A percentile compares a stretch with the other conserved stretches of the same genome.
These are phyloP conservation scores for Butyriboletus appendiculatus DNA, from an alignment of 1,284 basidiomycete genomes.

Conservation along the genomic window DNA sequence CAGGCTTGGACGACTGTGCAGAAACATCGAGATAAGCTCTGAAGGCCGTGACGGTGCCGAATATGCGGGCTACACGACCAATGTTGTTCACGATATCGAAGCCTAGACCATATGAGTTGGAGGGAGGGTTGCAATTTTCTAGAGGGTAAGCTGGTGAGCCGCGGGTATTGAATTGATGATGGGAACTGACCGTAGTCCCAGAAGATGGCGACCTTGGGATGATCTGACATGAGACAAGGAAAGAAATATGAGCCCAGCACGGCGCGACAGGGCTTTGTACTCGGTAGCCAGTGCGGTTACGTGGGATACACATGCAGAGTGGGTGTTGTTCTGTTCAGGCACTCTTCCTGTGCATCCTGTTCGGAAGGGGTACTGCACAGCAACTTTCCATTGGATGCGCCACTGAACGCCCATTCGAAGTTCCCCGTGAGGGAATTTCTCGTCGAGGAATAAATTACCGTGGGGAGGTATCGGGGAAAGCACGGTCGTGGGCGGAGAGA, in stretches of 20 bases:
- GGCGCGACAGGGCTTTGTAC: slow-evolving; percentile 23
- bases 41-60: slow-evolving; percentile 47
- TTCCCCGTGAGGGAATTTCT: slow-evolving; percentile 9
- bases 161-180: not conserved
- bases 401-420: slow-evolving; percentile 20
- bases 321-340: slow-evolving; percentile 15
- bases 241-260: slow-evolving; percentile 11
- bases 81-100: slow-evolving; percentile 47
- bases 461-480: slow-evolving; percentile 1
- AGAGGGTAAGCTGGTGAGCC: slow-evolving; percentile 3
- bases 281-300: slow-evolving; percentile 1
- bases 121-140: slow-evolving; percentile 59
- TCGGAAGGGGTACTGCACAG: slow-evolving; percentile 16
- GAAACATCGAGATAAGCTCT: slow-evolving; percentile 55
- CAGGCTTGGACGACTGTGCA: slow-evolving; percentile 31
- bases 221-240: slow-evolving; percentile 32
- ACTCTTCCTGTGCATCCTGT: slow-evolving; percentile 3
- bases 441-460: not conserved
- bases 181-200: slow-evolving; percentile 59
- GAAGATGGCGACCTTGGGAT: slow-evolving; percentile 52
- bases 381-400: slow-evolving; percentile 12
- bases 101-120: slow-evolving; percentile 41
- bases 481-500: not conserved
- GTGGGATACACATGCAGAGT: slow-evolving; percentile 18
- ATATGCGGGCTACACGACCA: slow-evolving; percentile 42